Evolutionary conservation across 1,284 basidiomycete genomes (phyloP), one percentile per base, ranked within the genome.

Genomic region (Ustilago tritici): DNA sequence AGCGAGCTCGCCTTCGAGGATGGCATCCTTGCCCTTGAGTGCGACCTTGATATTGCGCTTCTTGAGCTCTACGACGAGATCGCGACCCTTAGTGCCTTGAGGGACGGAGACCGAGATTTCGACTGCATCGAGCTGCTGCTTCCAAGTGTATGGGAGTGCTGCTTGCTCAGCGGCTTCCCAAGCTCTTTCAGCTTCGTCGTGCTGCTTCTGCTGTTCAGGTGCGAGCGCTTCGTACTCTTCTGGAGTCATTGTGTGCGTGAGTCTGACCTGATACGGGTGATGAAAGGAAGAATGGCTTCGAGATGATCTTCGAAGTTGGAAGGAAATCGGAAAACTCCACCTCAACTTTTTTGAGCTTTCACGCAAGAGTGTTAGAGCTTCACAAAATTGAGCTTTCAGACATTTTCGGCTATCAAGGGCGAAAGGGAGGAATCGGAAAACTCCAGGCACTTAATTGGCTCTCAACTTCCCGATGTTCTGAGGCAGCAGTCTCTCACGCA

Each of bases 81-180:
- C 92, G 79, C 89, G 92, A 15, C 89, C 92, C 54, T 93, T 90
- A 1, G 95, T 96, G 31, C 95, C 96, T 66, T 91, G 90, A 7
- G 95, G 93, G 2, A 99, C 91, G 8, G 93, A 92, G 2, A 98
- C 89, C 7, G 89, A 89, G 65, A 99, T 88, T 64, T 95, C 93
- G 38, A 98, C 90, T 62, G 96, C 94, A 31, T 91, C 91, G 7
- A 99, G 89, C 80, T 95, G 92, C 86, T 99, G 97, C 54, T 88
- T 91, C 97, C 97, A 99, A 58, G 87, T 89, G 87, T 98, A 99
- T 1, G 97, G 97, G 66, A 99, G 89, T 15, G 91, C 90, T 70
- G 91, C 93, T 88, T 98, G 95, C 87, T 98, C 95, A 52, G 86
- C 88, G 66, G 87, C 87, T 87, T 98, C 95, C 32, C 91, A 90